phyloP scores from a whole-genome alignment of 208 protist genomes.

The Angomonas ambiguus region DNA sequence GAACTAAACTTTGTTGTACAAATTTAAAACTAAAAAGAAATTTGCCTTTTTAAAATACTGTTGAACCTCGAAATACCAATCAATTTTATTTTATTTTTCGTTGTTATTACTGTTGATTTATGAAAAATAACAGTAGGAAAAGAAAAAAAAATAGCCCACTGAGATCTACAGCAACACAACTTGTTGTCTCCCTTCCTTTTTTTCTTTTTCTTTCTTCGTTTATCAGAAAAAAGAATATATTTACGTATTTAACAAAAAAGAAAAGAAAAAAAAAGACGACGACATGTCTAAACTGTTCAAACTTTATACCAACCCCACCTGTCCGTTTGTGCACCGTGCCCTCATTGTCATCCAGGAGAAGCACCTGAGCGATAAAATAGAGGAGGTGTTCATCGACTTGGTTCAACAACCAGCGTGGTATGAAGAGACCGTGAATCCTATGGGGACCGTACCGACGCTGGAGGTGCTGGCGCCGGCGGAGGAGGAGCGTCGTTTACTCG shows the following conservation, averaged over 20 bases:
- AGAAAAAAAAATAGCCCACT: conserved; percentile 6
- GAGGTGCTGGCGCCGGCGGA: conserved; percentile 20
- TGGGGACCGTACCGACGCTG: conserved; percentile 65
- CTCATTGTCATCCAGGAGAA: conserved; percentile 59
- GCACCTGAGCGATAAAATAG: conserved; percentile 24
- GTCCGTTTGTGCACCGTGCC: conserved; percentile 69
- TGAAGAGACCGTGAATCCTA: conserved; percentile 67
- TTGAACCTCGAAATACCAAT: no score
- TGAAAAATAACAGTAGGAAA: not conserved
- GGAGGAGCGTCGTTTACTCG: not conserved
- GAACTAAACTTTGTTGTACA: not conserved
- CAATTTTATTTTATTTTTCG: not conserved
- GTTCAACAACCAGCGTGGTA: conserved; percentile 69
- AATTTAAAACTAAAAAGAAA: not conserved
- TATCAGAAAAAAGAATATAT: no score
- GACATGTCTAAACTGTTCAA: conserved; percentile 19
- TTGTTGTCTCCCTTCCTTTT: conserved; percentile 9
- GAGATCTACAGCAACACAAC: no score
- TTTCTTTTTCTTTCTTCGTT: not conserved
- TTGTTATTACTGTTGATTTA: not conserved
- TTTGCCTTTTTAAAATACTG: conserved; percentile 6
- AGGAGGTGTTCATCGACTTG: conserved; percentile 44
- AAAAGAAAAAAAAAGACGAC: conserved; percentile 11
- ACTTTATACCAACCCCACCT: conserved; percentile 44
- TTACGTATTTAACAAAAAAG: conserved; percentile 7